Evolutionary conservation across 176 grass and related monocot genomes (phyloP).

Genomic region (Secale cereale): DNA sequence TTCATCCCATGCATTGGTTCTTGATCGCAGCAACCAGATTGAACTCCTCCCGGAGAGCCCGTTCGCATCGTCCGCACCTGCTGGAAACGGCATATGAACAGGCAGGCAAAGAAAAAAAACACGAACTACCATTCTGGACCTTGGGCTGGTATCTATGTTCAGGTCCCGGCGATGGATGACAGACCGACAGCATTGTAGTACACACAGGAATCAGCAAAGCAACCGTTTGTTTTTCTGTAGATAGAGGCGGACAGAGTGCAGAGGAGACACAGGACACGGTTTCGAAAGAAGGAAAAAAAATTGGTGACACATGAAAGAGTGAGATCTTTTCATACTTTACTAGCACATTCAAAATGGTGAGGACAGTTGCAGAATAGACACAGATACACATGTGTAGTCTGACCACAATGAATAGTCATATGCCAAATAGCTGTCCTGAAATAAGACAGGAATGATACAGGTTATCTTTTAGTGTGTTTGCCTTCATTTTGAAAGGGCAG

Average conservation of each 20-base stretch:
- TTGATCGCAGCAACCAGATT: constrained; percentile 46
- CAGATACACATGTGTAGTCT: constrained; percentile 31
- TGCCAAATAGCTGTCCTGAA: constrained; percentile 13
- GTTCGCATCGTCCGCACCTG: constrained; percentile 24
- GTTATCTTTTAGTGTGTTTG: not conserved
- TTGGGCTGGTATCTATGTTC: not conserved
- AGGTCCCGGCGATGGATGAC: not conserved
- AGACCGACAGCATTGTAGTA: constrained; percentile 21
- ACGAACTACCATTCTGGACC: not conserved
- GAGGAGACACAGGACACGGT: constrained; percentile 5
- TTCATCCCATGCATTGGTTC: not conserved
- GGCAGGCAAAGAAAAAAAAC: constrained; percentile 2
- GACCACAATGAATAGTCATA: constrained; percentile 20
- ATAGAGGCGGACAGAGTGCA: not conserved
- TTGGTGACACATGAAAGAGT: not conserved
- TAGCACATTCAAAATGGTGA: not conserved
- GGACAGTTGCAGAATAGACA: not conserved
- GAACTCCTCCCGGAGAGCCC: constrained; percentile 74
- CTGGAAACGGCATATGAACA: constrained; percentile 33
- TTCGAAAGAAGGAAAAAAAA: constrained; percentile 3
- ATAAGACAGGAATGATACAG: constrained; percentile 4
- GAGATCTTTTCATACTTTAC: constrained; percentile 25
- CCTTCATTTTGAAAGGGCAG: constrained; percentile 1
- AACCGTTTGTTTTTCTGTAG: constrained; percentile 28
- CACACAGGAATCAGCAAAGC: constrained; percentile 17